Evolutionary conservation across 106 monocot genomes (phyloP).

Genomic region (Chionographis japonica): DNA sequence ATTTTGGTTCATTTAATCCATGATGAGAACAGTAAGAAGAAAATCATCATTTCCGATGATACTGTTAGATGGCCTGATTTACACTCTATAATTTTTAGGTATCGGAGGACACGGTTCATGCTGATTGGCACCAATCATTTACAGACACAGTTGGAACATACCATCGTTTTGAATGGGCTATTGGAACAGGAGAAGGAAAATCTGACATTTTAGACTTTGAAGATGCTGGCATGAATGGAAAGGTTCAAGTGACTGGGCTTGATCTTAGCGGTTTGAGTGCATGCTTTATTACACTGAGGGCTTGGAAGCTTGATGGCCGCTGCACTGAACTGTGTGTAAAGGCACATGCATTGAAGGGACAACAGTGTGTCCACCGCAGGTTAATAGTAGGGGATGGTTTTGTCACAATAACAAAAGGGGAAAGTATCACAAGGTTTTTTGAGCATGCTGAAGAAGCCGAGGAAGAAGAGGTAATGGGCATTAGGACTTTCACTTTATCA

Average conservation of each 20-base stretch:
- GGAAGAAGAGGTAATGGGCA: conserved; percentile 82
- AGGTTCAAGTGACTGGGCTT: conserved; percentile 64
- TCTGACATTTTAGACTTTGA: conserved; percentile 80
- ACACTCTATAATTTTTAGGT: conserved; percentile 47
- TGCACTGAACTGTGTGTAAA: conserved; percentile 77
- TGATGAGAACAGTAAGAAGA: no score
- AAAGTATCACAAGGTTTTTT: conserved; percentile 77
- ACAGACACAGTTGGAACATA: conserved; percentile 55
- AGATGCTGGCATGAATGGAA: conserved; percentile 76
- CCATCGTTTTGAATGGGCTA: conserved; percentile 95
- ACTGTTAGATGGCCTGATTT: neutral
- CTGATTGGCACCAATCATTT: conserved; percentile 84
- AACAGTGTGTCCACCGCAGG: conserved; percentile 82
- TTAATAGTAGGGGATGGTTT: conserved; percentile 85
- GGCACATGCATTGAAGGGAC: conserved; percentile 95
- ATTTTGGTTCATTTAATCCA: no score
- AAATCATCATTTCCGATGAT: no score
- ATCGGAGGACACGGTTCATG: conserved; percentile 68
- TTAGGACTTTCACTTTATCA: neutral
- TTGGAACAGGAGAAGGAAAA: conserved; percentile 93
- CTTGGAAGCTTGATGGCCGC: conserved; percentile 73
- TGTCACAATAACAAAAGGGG: conserved; percentile 85
- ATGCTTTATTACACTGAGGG: conserved; percentile 79
- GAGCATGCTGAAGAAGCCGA: conserved; percentile 99
- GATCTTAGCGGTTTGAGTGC: conserved; percentile 56